Base-by-base conservation (phyloP, 441 rosid species). In the Omphalea diandra region DNA sequence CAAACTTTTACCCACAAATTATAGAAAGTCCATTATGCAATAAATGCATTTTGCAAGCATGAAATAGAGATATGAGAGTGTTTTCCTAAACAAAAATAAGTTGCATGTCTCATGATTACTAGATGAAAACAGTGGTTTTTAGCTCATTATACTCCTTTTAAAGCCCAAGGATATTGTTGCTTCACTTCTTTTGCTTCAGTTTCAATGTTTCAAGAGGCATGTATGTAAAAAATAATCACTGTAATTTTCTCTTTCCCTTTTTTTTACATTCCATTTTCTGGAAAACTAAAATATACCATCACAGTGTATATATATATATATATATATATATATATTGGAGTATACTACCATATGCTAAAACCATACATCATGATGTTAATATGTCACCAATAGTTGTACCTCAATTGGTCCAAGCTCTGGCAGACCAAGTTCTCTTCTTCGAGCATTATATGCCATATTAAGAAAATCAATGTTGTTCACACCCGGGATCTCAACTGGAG, bases 401-500 rank as follows among this genome's bases (percentile, higher is more conserved):
- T 89, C 89, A 57, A 94, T 80, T 8, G 99, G 97, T 68, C 91
- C 85, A 77, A 90, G 90, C 88, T 92, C 99, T 2, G 92, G 93
- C 73, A 85, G 66, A 32, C 91, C 90, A 40, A 88, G 93, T 74
- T 86, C 87, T 78, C 86, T 84, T 78, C 81, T 86, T 3, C 90
- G 88, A 69, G 98, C 97, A 88, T 92, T 95, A 49, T 86, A 92
- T 5, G 99, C 98, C 99, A 92, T 92, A 52, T 87, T 79, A 81
- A 95, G 88, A 71, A 95, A 92, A 79, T 95, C 92, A 69, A 83
- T 79, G 81, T 90, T 95, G 83, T 78, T 92, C 64, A 92, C 99
- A 71, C 99, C 99, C 0, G 97, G 98, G 57, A 92, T 95, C 85
- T 86, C 99, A 70, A 95, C 86, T 1, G 99, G 98, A 7, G 98